A percentile compares a stretch with the other conserved stretches of the same genome.
phyloP scores from a whole-genome alignment of 2,329 filamentous ascomycete genomes.

The Xylaria sp. region DNA sequence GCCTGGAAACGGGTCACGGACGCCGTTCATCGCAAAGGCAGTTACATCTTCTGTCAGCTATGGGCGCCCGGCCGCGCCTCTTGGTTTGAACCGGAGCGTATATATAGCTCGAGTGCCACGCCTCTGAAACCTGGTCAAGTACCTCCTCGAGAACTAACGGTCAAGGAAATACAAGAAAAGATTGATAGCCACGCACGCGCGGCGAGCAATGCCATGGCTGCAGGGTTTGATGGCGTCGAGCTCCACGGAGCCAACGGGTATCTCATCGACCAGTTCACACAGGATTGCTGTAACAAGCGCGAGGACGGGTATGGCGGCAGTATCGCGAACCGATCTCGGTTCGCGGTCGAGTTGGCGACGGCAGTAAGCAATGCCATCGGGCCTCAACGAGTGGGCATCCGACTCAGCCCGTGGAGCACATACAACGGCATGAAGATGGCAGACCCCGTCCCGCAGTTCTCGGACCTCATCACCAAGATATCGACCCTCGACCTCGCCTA shows the following conservation, averaged over 20 bases:
- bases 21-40: constrained; percentile 66
- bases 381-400: constrained; percentile 61
- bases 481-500: constrained; percentile 65
- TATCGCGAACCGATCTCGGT: constrained; percentile 49
- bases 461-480: constrained; percentile 62
- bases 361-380: constrained; percentile 55
- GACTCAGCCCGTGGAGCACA: constrained; percentile 66
- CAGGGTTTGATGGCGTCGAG: constrained; percentile 78
- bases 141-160: constrained; percentile 65
- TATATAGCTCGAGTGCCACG: constrained; percentile 46
- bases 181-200: constrained; percentile 67
- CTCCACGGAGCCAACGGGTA: constrained; percentile 68
- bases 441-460: constrained; percentile 70
- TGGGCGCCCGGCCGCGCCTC: constrained; percentile 70
- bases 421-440: constrained; percentile 72
- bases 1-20: constrained; percentile 67
- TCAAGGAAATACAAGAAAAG: constrained; percentile 70
- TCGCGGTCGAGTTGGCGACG: constrained; percentile 54
- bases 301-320: constrained; percentile 34
- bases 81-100: constrained; percentile 49
- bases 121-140: constrained; percentile 59
- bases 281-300: constrained; percentile 32
- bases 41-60: constrained; percentile 69
- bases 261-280: constrained; percentile 65
- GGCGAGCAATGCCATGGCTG: constrained; percentile 64